Conservation (phyloP, 2,329 filamentous ascomycete genomes). For the Clarireedia monteithiana region DNA sequence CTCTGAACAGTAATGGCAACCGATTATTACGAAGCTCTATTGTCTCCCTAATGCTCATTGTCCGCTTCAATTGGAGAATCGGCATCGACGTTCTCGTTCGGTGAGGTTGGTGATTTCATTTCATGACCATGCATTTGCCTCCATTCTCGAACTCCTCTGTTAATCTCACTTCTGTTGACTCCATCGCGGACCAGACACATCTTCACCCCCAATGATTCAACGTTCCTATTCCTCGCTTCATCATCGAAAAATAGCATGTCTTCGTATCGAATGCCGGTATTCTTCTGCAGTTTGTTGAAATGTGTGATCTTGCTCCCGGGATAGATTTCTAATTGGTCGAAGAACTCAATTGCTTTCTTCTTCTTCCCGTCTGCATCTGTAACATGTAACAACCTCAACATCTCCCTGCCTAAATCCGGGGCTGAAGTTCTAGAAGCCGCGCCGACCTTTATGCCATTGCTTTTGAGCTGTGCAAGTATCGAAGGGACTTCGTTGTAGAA, state of each 20-base stretch:
- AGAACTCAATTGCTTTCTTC: slow-evolving; percentile 46
- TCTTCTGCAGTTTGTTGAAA: slow-evolving; percentile 65
- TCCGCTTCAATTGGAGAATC: neutral
- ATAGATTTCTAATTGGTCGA: slow-evolving; percentile 59
- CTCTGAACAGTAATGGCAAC: too few relatives aligned
- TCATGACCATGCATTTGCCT: slow-evolving; percentile 45
- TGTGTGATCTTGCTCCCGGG: slow-evolving; percentile 80
- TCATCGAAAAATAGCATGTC: slow-evolving; percentile 98
- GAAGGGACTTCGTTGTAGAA: slow-evolving; percentile 65
- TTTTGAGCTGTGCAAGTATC: slow-evolving; percentile 50
- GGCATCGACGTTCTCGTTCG: neutral
- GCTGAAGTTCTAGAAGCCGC: slow-evolving; percentile 76
- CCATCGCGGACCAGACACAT: slow-evolving; percentile 75
- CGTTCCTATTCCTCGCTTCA: slow-evolving; percentile 78
- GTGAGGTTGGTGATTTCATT: neutral
- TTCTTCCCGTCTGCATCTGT: slow-evolving; percentile 28
- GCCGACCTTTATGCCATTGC: slow-evolving; percentile 47
- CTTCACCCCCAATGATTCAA: slow-evolving; percentile 58
- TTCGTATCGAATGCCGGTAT: slow-evolving; percentile 62
- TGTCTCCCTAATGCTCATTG: neutral
- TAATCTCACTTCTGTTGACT: slow-evolving; percentile 67
- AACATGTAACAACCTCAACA: slow-evolving; percentile 67
- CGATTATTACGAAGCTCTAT: neutral
- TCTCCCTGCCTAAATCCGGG: slow-evolving; percentile 70
- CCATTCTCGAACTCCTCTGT: slow-evolving; percentile 75